These are phyloP conservation scores for Pisolithus thermaeus DNA, from an alignment of 1,284 basidiomycete genomes.

Conservation along the genomic window DNA sequence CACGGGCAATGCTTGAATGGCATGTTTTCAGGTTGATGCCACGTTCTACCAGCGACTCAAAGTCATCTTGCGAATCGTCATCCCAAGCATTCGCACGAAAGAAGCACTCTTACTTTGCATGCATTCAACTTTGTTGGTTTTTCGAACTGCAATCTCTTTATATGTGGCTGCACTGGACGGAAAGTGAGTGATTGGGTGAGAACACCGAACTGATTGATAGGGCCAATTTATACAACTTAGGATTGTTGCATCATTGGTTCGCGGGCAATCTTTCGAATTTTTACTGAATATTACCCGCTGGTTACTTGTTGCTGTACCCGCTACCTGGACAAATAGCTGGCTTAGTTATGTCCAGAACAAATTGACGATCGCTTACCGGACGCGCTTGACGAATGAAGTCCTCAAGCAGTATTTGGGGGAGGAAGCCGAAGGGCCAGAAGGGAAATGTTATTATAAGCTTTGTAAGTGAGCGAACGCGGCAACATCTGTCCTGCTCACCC, in stretches of 20 bases:
- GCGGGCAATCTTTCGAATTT: constrained; percentile 78
- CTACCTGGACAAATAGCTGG: constrained; percentile 97
- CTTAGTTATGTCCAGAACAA: constrained; percentile 92
- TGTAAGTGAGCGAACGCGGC: constrained; percentile 39
- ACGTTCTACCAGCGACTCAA: constrained; percentile 83
- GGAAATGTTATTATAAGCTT: constrained; percentile 89
- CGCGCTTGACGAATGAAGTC: constrained; percentile 79
- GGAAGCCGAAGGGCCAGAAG: constrained; percentile 51
- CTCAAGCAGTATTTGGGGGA: constrained; percentile 83
- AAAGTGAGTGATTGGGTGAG: constrained; percentile 47
- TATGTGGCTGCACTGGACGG: constrained; percentile 95
- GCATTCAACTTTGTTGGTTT: constrained; percentile 85
- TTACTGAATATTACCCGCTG: constrained; percentile 83
- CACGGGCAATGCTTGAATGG: constrained; percentile 1
- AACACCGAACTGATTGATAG: neutral
- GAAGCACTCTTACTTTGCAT: constrained; percentile 84
- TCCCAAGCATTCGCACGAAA: constrained; percentile 80
- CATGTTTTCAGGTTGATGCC: constrained; percentile 68
- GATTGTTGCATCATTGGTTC: constrained; percentile 94
- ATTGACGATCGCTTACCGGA: constrained; percentile 88
- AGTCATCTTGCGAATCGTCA: constrained; percentile 80
- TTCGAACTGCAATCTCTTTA: constrained; percentile 87
- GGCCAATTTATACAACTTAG: constrained; percentile 34
- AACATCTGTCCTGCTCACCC: neutral
- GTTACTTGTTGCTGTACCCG: constrained; percentile 91